Conservation (phyloP, 768 basidiomycete species). For the Tephrocybe sp. region DNA sequence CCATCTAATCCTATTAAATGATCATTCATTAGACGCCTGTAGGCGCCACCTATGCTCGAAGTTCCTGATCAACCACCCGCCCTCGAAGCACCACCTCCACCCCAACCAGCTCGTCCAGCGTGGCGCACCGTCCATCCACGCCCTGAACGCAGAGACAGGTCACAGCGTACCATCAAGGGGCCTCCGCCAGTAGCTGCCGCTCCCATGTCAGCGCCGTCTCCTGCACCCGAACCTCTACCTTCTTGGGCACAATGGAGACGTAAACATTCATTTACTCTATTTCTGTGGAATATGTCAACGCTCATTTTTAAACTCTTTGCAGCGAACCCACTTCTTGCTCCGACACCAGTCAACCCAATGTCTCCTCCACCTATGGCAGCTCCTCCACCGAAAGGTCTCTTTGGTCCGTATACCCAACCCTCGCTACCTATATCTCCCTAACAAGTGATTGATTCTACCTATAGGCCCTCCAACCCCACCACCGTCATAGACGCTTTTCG, state of each 20-base stretch:
- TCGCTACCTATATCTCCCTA: no score
- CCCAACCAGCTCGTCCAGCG: constrained; percentile 52
- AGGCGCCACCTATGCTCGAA: constrained; percentile 34
- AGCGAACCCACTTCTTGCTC: constrained; percentile 15
- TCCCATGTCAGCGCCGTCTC: constrained; percentile 27
- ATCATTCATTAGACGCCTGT: constrained; percentile 11
- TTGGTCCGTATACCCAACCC: neutral
- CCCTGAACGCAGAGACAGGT: constrained; percentile 41
- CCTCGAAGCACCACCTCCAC: constrained; percentile 40
- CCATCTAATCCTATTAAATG: neutral
- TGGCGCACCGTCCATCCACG: constrained; percentile 76
- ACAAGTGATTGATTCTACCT: neutral
- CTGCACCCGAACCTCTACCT: constrained; percentile 50
- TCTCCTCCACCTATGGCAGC: constrained; percentile 8
- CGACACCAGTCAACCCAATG: constrained; percentile 10
- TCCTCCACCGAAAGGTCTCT: constrained; percentile 1
- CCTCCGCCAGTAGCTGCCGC: constrained; percentile 37
- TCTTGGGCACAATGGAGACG: constrained; percentile 62
- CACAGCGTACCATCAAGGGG: constrained; percentile 34
- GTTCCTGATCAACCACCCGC: constrained; percentile 40
- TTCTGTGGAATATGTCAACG: no score
- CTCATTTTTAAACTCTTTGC: no score
- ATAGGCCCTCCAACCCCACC: constrained; percentile 6
- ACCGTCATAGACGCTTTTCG: neutral
- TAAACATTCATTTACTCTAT: no score